Evolutionary conservation across 163 green algal species (phyloP).

Genomic region (Trebouxiophyceae sp.): DNA sequence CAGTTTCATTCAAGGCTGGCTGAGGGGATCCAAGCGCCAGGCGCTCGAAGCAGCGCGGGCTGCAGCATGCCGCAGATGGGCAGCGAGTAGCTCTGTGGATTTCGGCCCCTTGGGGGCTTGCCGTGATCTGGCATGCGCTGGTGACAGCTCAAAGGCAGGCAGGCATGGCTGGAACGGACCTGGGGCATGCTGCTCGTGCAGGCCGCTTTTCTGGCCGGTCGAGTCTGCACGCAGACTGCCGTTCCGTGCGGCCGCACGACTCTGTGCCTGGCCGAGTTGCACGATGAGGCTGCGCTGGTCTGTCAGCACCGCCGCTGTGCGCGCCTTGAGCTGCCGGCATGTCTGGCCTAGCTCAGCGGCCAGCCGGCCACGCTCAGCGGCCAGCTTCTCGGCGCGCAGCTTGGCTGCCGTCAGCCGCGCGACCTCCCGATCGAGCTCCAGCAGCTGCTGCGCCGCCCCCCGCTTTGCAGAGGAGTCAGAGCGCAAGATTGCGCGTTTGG

Average conservation of each 20-base stretch:
- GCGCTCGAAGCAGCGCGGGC: too few species aligned
- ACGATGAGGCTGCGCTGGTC: neutral
- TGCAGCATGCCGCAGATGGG: neutral
- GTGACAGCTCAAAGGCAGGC: neutral
- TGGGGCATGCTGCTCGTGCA: too few species aligned
- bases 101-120: neutral
- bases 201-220: too few species aligned
- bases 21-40: too few species aligned
- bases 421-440: neutral
- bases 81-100: neutral
- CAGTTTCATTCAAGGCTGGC: too few species aligned
- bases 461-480: slow-evolving; percentile 5
- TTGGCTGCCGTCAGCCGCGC: neutral
- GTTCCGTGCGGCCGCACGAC: neutral
- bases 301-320: neutral
- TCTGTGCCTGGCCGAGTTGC: neutral
- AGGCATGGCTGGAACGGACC: neutral
- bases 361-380: neutral
- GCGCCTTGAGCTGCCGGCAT: neutral
- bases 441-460: neutral
- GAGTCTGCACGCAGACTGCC: neutral
- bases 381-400: neutral
- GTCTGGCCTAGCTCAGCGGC: neutral
- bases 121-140: too few species aligned
- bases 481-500: slow-evolving; percentile 23